These are phyloP conservation scores for Tolypocladium guangdongense DNA, from an alignment of 2,329 filamentous ascomycete genomes.

Conservation along the genomic window DNA sequence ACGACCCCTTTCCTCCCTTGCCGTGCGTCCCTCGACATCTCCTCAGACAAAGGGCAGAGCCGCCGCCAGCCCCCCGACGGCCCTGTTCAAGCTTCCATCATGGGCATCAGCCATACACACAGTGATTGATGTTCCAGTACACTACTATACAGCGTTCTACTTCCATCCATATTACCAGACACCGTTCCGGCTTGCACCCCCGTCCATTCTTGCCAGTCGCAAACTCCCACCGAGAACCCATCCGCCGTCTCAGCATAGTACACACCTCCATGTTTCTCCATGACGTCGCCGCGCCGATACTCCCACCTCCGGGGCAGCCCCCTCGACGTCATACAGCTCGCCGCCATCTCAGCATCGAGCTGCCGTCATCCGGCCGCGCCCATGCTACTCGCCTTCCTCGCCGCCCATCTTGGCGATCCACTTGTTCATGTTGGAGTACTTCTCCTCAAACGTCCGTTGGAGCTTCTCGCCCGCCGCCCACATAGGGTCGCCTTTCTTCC, in stretches of 20 bases:
- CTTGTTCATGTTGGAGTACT: constrained; percentile 47
- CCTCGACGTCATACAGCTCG: neutral
- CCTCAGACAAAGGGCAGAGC: too few species aligned
- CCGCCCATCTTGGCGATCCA: constrained; percentile 44
- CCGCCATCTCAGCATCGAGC: neutral
- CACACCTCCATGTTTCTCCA: neutral
- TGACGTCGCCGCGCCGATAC: neutral
- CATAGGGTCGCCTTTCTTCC: constrained; percentile 43
- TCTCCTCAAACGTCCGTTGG: constrained; percentile 47
- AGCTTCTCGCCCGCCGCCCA: constrained; percentile 45
- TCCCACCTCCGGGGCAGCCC: neutral
- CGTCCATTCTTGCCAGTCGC: neutral
- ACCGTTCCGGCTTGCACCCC: neutral
- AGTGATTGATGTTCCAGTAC: neutral
- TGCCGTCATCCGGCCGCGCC: neutral
- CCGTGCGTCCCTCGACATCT: neutral
- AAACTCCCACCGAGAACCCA: neutral
- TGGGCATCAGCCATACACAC: neutral
- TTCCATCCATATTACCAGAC: neutral
- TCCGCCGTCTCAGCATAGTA: neutral
- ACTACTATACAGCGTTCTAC: neutral
- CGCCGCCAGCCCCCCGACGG: neutral
- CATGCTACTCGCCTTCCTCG: constrained; percentile 18
- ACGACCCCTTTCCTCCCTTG: too few species aligned
- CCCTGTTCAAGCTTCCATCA: neutral